A percentile compares a stretch with the other conserved stretches of the same genome.
phyloP scores from a whole-genome alignment of 2,329 filamentous ascomycete species.

The Tolypocladium paradoxum region DNA sequence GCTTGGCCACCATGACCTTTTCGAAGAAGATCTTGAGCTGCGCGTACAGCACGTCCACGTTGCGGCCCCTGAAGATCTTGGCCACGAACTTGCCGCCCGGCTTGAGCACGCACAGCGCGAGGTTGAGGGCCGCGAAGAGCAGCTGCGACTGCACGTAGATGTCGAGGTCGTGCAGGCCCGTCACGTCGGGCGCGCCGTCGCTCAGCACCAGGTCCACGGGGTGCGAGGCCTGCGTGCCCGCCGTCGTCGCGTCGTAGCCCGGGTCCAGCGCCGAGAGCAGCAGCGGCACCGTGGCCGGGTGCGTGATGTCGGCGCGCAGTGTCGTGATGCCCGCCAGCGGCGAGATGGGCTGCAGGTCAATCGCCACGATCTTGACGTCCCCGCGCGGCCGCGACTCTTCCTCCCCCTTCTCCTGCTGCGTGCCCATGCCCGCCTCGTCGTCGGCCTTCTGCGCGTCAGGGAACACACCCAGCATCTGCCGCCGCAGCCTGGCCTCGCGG shows the following conservation, averaged over 20 bases:
- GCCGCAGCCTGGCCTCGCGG: slow-evolving; percentile 56
- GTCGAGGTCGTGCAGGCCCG: slow-evolving; percentile 90
- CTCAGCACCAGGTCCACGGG: slow-evolving; percentile 90
- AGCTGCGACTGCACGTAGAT: slow-evolving; percentile 97
- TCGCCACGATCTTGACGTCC: slow-evolving; percentile 87
- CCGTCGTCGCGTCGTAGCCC: slow-evolving; percentile 32
- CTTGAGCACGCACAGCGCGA: slow-evolving; percentile 83
- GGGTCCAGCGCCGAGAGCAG: slow-evolving; percentile 77
- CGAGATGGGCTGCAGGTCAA: slow-evolving; percentile 93
- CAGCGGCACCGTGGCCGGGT: slow-evolving; percentile 86
- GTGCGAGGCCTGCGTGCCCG: slow-evolving; percentile 48
- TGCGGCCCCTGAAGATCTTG: slow-evolving; percentile 91
- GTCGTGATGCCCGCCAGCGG: slow-evolving; percentile 87
- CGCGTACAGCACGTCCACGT: slow-evolving; percentile 91
- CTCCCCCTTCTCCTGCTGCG: slow-evolving; percentile 3
- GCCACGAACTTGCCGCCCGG: slow-evolving; percentile 94
- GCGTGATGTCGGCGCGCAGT: slow-evolving; percentile 90
- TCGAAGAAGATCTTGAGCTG: slow-evolving; percentile 86
- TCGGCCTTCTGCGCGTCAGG: slow-evolving; percentile 12
- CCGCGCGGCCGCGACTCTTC: slow-evolving; percentile 35
- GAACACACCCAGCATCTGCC: slow-evolving; percentile 47
- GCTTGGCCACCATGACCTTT: slow-evolving; percentile 82
- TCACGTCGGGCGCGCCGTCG: slow-evolving; percentile 93
- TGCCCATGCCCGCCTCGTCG: not conserved
- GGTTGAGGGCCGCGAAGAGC: slow-evolving; percentile 85